phyloP scores from a whole-genome alignment of 345 rosid species.

The Dipteronia sinensis region DNA sequence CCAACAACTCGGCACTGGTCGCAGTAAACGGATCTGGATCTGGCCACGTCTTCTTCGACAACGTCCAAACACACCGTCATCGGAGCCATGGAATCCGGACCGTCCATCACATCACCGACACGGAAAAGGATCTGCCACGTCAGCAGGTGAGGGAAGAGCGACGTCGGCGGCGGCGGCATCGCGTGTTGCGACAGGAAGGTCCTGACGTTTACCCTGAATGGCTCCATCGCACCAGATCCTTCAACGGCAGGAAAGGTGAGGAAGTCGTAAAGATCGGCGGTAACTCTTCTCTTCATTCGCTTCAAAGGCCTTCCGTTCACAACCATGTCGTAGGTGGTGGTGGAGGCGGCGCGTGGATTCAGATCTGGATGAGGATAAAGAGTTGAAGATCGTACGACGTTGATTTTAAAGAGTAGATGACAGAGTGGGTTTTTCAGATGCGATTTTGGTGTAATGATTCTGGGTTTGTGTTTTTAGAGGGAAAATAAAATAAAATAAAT shows the following conservation, averaged over 20 bases:
- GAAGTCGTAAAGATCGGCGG: slow-evolving; percentile 66
- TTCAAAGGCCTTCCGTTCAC: slow-evolving; percentile 60
- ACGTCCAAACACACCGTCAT: slow-evolving; percentile 47
- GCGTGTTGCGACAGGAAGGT: slow-evolving; percentile 52
- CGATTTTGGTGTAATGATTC: neutral
- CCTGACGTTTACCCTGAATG: slow-evolving; percentile 50
- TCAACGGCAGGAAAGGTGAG: slow-evolving; percentile 43
- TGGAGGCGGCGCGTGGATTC: slow-evolving; percentile 15
- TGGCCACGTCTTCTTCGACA: slow-evolving; percentile 76
- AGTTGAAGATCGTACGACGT: too few relatives aligned
- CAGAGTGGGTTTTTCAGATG: neutral
- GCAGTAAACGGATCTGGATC: slow-evolving; percentile 72
- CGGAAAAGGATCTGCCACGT: slow-evolving; percentile 61
- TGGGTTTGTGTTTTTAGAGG: slow-evolving; percentile 11
- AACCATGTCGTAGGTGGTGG: slow-evolving; percentile 37
- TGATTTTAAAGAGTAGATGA: too few relatives aligned
- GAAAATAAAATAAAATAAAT: neutral
- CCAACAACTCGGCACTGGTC: slow-evolving; percentile 85
- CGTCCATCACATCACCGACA: slow-evolving; percentile 46
- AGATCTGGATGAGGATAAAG: neutral
- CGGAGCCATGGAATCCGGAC: slow-evolving; percentile 28
- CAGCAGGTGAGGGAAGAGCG: slow-evolving; percentile 55
- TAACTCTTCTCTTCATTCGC: slow-evolving; percentile 69
- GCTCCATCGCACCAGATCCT: slow-evolving; percentile 16
- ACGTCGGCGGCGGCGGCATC: slow-evolving; percentile 46